Percentiles rank a stretch among this genome's conserved stretches.
Evolutionary conservation across 2,329 filamentous ascomycete species (phyloP).

Genomic region (Microdochium nivale): DNA sequence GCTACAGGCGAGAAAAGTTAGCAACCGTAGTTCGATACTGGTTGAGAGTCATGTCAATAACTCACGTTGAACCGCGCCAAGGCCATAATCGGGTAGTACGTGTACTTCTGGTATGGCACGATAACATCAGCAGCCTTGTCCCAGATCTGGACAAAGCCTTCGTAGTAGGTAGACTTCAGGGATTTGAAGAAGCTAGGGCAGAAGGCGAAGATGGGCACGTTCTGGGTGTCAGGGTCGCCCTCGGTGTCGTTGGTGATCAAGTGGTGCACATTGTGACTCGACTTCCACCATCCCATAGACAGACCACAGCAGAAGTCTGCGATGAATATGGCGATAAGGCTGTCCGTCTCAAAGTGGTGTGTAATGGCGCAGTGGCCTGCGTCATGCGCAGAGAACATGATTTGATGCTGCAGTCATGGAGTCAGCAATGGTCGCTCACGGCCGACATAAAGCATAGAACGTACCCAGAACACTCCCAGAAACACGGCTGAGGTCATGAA

Average conservation of each 20-base stretch:
- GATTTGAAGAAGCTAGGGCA: constrained; percentile 57
- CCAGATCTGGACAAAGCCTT: constrained; percentile 51
- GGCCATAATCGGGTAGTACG: constrained; percentile 60
- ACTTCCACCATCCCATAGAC: constrained; percentile 61
- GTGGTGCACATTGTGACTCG: constrained; percentile 62
- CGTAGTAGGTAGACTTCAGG: constrained; percentile 55
- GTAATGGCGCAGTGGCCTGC: constrained; percentile 57
- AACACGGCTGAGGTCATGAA: constrained; percentile 48
- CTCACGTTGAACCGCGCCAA: constrained; percentile 57
- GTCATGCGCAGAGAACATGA: constrained; percentile 62
- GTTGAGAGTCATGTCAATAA: too few species aligned
- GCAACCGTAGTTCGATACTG: too few species aligned
- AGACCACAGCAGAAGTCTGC: constrained; percentile 59
- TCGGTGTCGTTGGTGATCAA: constrained; percentile 56
- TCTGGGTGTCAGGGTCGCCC: constrained; percentile 53
- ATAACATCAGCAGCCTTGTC: constrained; percentile 51
- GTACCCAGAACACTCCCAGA: constrained; percentile 41
- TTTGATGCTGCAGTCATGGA: constrained; percentile 42
- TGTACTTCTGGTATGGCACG: constrained; percentile 53
- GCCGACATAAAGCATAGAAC: neutral
- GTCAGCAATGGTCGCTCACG: constrained; percentile 5
- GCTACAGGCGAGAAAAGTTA: constrained; percentile 8
- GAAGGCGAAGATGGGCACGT: constrained; percentile 61
- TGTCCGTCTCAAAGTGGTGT: constrained; percentile 47
- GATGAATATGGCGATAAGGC: constrained; percentile 52